Conservation (phyloP, 176 grass and related monocot species). For the Calamus simplicifolius region DNA sequence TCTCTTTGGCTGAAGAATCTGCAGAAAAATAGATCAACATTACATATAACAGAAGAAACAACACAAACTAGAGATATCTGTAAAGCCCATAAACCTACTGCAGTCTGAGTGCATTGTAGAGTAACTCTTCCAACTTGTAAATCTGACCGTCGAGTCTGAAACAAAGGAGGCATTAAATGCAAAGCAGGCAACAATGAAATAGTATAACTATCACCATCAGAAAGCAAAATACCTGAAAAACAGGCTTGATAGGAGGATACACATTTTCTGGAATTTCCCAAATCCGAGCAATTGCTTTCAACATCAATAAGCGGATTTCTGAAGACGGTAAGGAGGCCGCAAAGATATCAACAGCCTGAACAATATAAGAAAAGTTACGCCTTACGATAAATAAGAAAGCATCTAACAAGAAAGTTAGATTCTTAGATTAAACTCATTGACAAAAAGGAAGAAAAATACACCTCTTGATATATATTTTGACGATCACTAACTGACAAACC, state of each 20-base stretch:
- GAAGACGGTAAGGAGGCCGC: conserved; percentile 45
- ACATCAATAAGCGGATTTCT: conserved; percentile 49
- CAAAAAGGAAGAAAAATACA: conserved; percentile 16
- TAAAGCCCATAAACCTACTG: conserved; percentile 24
- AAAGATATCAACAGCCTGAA: conserved; percentile 83
- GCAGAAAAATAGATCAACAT: conserved; percentile 17
- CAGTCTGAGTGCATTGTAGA: conserved; percentile 37
- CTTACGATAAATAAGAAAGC: too few relatives aligned
- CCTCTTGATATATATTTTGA: conserved; percentile 75
- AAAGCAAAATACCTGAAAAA: conserved; percentile 44
- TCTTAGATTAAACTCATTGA: not conserved
- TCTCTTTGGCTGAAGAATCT: conserved; percentile 44
- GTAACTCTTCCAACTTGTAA: conserved; percentile 85
- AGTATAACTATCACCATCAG: too few relatives aligned
- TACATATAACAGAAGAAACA: not conserved
- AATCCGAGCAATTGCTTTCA: conserved; percentile 56
- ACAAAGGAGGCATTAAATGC: conserved; percentile 2
- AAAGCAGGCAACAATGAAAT: not conserved
- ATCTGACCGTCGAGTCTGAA: conserved; percentile 34
- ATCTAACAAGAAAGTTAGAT: too few relatives aligned
- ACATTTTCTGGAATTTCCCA: conserved; percentile 37
- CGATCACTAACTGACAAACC: conserved; percentile 36
- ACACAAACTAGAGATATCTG: not conserved
- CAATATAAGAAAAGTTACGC: conserved; percentile 13
- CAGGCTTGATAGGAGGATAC: conserved; percentile 45